Percentiles rank a stretch among this genome's conserved stretches.
phyloP scores from a whole-genome alignment of 331 rosid species.

The Saraca asoca region DNA sequence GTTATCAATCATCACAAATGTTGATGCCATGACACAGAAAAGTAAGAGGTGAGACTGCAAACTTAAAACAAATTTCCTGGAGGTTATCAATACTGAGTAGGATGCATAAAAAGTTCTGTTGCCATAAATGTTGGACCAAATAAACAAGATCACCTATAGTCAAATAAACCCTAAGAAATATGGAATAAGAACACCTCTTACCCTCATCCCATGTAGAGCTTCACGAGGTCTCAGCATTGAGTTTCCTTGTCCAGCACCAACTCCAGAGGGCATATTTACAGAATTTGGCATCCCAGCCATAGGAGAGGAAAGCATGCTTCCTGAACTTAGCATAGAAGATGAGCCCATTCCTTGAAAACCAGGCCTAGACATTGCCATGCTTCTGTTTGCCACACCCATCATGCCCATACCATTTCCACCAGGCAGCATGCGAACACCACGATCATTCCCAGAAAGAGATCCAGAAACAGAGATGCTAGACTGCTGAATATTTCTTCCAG shows the following conservation, averaged over 20 bases:
- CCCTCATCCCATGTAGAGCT: slow-evolving; percentile 66
- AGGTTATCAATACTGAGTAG: no score
- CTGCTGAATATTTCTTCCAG: slow-evolving; percentile 65
- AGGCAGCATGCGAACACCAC: slow-evolving; percentile 62
- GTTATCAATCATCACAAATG: slow-evolving; percentile 14
- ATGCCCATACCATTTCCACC: slow-evolving; percentile 70
- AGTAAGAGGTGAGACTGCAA: no score
- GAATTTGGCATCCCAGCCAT: slow-evolving; percentile 63
- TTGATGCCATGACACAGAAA: slow-evolving; percentile 34
- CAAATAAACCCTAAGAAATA: not conserved
- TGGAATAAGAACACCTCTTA: slow-evolving; percentile 42
- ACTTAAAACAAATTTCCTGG: no score
- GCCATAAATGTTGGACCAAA: no score
- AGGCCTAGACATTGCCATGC: slow-evolving; percentile 65
- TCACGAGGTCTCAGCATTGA: slow-evolving; percentile 70
- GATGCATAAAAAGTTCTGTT: no score
- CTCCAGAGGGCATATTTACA: slow-evolving; percentile 61
- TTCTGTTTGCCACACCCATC: slow-evolving; percentile 65
- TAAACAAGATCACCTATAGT: not conserved
- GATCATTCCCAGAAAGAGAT: slow-evolving; percentile 65
- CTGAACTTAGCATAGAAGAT: slow-evolving; percentile 61
- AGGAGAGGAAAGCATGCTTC: slow-evolving; percentile 65
- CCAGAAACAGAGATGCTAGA: slow-evolving; percentile 58
- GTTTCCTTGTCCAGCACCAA: slow-evolving; percentile 68
- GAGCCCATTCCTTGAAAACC: slow-evolving; percentile 76